phyloP scores from a whole-genome alignment of 768 basidiomycete genomes.

The Psilocybe cubensis region DNA sequence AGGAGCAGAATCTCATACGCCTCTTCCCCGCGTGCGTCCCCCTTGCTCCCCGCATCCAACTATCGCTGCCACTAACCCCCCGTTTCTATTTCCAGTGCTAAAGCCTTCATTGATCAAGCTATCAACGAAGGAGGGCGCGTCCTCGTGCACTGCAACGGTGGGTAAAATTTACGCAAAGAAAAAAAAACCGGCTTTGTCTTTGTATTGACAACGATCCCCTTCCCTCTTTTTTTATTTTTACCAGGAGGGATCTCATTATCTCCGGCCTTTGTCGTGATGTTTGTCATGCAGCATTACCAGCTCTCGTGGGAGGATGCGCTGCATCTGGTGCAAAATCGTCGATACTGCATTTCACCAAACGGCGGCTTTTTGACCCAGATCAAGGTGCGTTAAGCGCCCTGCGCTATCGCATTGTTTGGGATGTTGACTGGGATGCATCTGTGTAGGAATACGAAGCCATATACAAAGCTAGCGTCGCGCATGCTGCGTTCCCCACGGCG shows the following conservation, averaged over 20 bases:
- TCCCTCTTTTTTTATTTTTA: background rate
- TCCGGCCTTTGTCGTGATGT: constrained; percentile 91
- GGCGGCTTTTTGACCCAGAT: constrained; percentile 91
- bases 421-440: background rate
- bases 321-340: constrained; percentile 85
- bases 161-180: constrained; percentile 16
- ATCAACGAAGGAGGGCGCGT: constrained; percentile 69
- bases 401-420: background rate
- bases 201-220: too few species aligned
- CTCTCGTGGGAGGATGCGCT: constrained; percentile 89
- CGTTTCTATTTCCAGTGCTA: constrained; percentile 56
- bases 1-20: constrained; percentile 93
- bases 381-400: constrained; percentile 74
- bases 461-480: constrained; percentile 76
- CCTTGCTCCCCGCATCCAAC: background rate
- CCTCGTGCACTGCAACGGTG: constrained; percentile 90
- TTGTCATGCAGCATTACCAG: constrained; percentile 84
- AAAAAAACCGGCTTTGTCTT: background rate
- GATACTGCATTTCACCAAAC: constrained; percentile 94
- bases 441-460: constrained; percentile 91
- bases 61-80: background rate
- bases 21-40: constrained; percentile 78
- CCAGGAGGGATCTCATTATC: constrained; percentile 87
- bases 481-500: constrained; percentile 58
- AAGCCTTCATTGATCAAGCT: constrained; percentile 74